These are phyloP conservation scores for Leptomonas pyrrhocoris DNA, from an alignment of 208 protist genomes.

Conservation along the genomic window DNA sequence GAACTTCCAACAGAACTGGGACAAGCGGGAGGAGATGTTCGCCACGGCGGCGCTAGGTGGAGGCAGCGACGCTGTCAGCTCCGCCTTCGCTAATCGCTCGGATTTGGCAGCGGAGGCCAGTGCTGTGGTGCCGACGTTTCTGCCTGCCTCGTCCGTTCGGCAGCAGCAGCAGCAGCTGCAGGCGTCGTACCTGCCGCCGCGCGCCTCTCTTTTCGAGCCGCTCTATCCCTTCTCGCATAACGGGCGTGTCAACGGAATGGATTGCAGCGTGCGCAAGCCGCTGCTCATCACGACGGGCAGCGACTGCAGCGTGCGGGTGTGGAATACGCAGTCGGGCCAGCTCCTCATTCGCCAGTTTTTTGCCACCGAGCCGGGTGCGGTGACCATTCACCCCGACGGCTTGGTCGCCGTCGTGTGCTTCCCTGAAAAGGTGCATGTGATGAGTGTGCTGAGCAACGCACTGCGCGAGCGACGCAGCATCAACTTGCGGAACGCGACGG, in stretches of 20 bases:
- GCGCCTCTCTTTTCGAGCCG: conserved; percentile 54
- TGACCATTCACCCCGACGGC: conserved; percentile 95
- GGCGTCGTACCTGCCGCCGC: conserved; percentile 9
- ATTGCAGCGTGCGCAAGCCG: conserved; percentile 94
- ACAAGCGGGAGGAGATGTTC: conserved; percentile 30
- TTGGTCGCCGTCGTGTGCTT: conserved; percentile 95
- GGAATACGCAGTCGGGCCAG: conserved; percentile 93
- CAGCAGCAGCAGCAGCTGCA: conserved; percentile 9
- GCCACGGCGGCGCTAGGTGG: neutral
- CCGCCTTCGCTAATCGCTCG: neutral
- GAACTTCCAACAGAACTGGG: conserved; percentile 58
- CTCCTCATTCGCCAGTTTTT: conserved; percentile 92
- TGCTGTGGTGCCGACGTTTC: neutral
- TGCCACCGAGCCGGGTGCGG: conserved; percentile 77
- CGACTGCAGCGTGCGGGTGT: conserved; percentile 94
- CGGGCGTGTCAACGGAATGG: conserved; percentile 88
- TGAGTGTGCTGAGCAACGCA: conserved; percentile 94
- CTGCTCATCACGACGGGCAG: conserved; percentile 91
- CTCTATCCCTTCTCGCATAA: conserved; percentile 89
- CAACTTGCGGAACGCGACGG: conserved; percentile 86
- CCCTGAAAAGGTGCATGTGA: conserved; percentile 93
- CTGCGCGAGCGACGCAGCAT: conserved; percentile 88
- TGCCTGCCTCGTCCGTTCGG: neutral
- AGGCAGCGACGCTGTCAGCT: neutral
- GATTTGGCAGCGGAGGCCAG: neutral